A percentile compares a stretch with the other conserved stretches of the same genome.
phyloP scores from a whole-genome alignment of 257 asterid species.

The Solanum bulbocastanum region DNA sequence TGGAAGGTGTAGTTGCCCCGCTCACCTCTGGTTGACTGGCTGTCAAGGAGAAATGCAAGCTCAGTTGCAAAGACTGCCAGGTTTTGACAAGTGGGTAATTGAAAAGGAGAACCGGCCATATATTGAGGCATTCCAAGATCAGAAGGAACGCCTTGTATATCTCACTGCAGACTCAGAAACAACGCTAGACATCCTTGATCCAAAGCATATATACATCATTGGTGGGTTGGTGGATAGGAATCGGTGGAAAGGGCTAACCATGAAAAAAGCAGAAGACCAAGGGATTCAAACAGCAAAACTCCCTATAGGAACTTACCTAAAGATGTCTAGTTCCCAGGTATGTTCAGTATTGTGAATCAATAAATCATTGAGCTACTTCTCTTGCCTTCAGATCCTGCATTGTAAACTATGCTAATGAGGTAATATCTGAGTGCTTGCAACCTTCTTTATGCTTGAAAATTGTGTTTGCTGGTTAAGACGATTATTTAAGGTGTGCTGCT shows the following conservation, averaged over 20 bases:
- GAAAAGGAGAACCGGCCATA: slow-evolving; percentile 72
- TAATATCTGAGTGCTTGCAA: not conserved
- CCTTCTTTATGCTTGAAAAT: not conserved
- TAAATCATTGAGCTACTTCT: not conserved
- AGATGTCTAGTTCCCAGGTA: slow-evolving; percentile 98
- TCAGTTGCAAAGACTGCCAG: slow-evolving; percentile 62
- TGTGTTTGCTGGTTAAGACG: not conserved
- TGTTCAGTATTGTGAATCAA: not conserved
- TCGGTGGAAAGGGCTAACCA: slow-evolving; percentile 91
- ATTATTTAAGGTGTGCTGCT: not conserved
- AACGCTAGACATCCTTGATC: slow-evolving; percentile 66
- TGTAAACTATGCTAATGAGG: not conserved
- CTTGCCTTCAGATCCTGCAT: not conserved
- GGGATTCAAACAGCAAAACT: slow-evolving; percentile 92
- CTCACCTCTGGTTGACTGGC: slow-evolving; percentile 93
- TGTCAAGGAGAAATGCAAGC: slow-evolving; percentile 75
- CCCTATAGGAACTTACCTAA: slow-evolving; percentile 77
- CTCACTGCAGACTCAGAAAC: slow-evolving; percentile 92
- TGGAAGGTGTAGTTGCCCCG: slow-evolving; percentile 59
- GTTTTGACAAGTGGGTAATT: slow-evolving; percentile 81
- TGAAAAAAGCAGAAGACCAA: slow-evolving; percentile 80
- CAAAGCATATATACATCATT: slow-evolving; percentile 61
- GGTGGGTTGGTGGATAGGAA: slow-evolving; percentile 99
- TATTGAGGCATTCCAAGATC: slow-evolving; percentile 52
- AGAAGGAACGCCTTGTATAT: slow-evolving; percentile 74